phyloP scores from a whole-genome alignment of 1,284 basidiomycete genomes.

The Ganoderma leucocontextum region DNA sequence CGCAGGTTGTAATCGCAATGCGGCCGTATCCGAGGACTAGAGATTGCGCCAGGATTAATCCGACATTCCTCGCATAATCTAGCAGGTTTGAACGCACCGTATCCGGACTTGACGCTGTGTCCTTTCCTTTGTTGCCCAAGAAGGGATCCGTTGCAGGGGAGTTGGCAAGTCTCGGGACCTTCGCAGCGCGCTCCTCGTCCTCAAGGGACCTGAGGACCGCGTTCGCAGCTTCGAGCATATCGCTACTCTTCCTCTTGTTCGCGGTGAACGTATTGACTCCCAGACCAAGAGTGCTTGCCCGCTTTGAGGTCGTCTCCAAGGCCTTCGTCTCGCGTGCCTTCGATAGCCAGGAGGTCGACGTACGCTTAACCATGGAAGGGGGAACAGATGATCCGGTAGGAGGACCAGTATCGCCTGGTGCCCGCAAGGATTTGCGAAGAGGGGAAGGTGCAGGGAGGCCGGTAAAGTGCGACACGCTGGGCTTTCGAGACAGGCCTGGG shows the following conservation, averaged over 20 bases:
- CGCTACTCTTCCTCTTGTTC: conserved; percentile 73
- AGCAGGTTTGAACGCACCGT: conserved; percentile 16
- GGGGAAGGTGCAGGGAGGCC: conserved; percentile 71
- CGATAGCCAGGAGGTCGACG: conserved; percentile 71
- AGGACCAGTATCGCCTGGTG: conserved; percentile 52
- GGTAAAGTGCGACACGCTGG: conserved; percentile 54
- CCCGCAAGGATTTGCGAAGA: conserved; percentile 70
- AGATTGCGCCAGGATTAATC: too few species aligned
- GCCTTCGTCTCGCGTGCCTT: conserved; percentile 81
- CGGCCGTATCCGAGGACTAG: neutral
- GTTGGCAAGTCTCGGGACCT: conserved; percentile 53
- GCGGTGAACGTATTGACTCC: conserved; percentile 19
- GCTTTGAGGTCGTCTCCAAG: conserved; percentile 60
- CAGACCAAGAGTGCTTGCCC: conserved; percentile 40
- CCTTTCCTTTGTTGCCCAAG: conserved; percentile 26
- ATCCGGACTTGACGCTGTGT: conserved; percentile 19
- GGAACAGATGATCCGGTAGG: conserved; percentile 51
- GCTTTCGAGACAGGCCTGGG: conserved; percentile 42
- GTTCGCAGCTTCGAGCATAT: conserved; percentile 49
- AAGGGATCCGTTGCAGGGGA: conserved; percentile 13
- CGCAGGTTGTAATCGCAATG: conserved; percentile 1
- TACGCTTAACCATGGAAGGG: conserved; percentile 62
- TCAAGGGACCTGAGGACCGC: conserved; percentile 31
- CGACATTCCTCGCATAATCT: too few species aligned
- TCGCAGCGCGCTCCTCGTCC: conserved; percentile 53